Evolutionary conservation across 2,329 filamentous ascomycete genomes (phyloP), one percentile per base, ranked within the genome.

Genomic region (Exophiala oligosperma): DNA sequence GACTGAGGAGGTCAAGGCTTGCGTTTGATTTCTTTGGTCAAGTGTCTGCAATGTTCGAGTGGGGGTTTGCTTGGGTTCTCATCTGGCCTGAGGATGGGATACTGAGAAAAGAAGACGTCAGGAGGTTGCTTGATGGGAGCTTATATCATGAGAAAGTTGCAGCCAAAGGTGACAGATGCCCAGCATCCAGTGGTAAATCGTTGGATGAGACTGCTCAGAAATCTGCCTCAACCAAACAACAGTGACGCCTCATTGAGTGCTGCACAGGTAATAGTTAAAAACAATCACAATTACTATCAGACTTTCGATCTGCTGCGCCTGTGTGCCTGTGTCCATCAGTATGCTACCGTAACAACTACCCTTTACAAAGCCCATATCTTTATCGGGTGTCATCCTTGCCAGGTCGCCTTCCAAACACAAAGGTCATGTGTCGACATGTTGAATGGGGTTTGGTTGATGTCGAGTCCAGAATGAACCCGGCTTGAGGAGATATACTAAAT

Each of bases 1-100:
- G 74, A 61, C 67, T 74, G 59, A 72, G 71, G 51, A 76, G 75
- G 2, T 73, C 78, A 66, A 64, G 75, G 38, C 64, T 73, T 58
- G 59, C 67, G 4, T 66, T 66, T 32, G 77, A 80, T 70, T 70
- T 73, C 2, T 76, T 78, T 61, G 78, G 78, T 0, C 77, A 73
- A 75, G 71, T 68, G 29, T 77, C 76, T 0, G 70, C 73, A 0
- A 62, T 74, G 14, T 73, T 80, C 32, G 78, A 81, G 62, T 80
- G 74, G 68, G 66, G 52, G 1, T 66, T 67, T 5, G 69, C 68
- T 1, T 70, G 66, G 66, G 56, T 70, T 11, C 52, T 70, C 2
- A 61, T 70, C 26, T 56, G 47, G 54, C 67, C 68, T 35, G 57
- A 59, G 17, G 66, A 70, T 17, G 64, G 67, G 2, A 62, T 66